Evolutionary conservation across 1,139 yeast species (phyloP).

Genomic region (Blastobotrys capitulatus): DNA sequence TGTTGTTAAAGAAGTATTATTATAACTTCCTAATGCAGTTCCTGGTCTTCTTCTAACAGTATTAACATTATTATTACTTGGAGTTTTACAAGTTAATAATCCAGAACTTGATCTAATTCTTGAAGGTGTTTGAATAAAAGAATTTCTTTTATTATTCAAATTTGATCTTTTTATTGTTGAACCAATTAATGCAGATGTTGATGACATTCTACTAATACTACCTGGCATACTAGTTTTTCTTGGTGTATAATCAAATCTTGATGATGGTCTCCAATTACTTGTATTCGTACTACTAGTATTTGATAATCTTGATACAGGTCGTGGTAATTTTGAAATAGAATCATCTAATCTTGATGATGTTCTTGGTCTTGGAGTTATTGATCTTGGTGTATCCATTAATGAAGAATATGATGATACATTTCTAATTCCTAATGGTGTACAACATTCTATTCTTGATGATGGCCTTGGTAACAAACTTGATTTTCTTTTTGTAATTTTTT

Average conservation of each 20-base stretch:
- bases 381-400: background rate
- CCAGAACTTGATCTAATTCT: background rate
- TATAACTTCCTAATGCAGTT: background rate
- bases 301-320: slow-evolving; percentile 1
- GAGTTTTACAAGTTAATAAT: background rate
- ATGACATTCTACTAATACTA: background rate
- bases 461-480: slow-evolving; percentile 4
- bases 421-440: background rate
- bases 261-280: background rate
- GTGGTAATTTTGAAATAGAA: background rate
- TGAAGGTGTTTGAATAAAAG: background rate
- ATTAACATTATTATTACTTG: background rate
- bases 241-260: slow-evolving; percentile 1
- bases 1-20: no score
- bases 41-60: background rate
- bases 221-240: background rate
- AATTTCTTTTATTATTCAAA: background rate
- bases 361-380: slow-evolving; percentile 5
- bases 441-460: background rate
- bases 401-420: background rate
- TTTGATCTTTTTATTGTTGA: no score
- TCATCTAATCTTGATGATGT: background rate
- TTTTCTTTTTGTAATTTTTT: background rate
- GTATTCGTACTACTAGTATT: background rate
- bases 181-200: background rate